These are phyloP conservation scores for Penicillium sp. DNA, from an alignment of 2,329 filamentous ascomycete genomes.

Conservation along the genomic window DNA sequence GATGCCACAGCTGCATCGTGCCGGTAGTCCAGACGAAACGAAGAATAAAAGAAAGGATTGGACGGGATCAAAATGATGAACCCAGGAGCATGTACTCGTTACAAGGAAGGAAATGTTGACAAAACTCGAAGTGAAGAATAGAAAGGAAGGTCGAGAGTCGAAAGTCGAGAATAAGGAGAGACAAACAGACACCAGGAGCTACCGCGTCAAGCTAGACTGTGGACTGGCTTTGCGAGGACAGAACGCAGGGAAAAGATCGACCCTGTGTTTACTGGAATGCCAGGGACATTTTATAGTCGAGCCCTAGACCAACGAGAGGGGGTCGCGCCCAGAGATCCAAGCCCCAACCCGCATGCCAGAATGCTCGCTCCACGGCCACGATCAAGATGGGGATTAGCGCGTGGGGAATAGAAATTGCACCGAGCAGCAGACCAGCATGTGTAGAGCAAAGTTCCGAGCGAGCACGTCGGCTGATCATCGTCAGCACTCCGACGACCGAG, in stretches of 20 bases:
- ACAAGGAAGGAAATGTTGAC: slow-evolving; percentile 14
- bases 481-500: slow-evolving; percentile 14
- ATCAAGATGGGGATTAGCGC: slow-evolving; percentile 15
- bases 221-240: background rate
- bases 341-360: slow-evolving; percentile 27
- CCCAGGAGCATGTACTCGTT: slow-evolving; percentile 22
- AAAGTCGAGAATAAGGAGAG: slow-evolving; percentile 8
- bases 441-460: slow-evolving; percentile 16
- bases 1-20: slow-evolving; percentile 34
- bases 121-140: slow-evolving; percentile 10
- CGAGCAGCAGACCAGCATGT: slow-evolving; percentile 26
- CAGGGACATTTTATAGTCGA: slow-evolving; percentile 31
- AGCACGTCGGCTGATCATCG: slow-evolving; percentile 24
- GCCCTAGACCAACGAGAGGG: slow-evolving; percentile 25
- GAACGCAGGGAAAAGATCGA: slow-evolving; percentile 19
- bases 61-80: slow-evolving; percentile 23
- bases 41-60: slow-evolving; percentile 13
- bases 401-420: slow-evolving; percentile 11
- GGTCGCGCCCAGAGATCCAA: slow-evolving; percentile 8
- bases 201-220: background rate
- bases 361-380: slow-evolving; percentile 19
- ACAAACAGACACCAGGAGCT: background rate
- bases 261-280: slow-evolving; percentile 35
- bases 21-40: slow-evolving; percentile 3
- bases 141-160: slow-evolving; percentile 9